Conservation (phyloP, 495 filamentous ascomycete genomes). For the Aspergillus cavernicola region DNA sequence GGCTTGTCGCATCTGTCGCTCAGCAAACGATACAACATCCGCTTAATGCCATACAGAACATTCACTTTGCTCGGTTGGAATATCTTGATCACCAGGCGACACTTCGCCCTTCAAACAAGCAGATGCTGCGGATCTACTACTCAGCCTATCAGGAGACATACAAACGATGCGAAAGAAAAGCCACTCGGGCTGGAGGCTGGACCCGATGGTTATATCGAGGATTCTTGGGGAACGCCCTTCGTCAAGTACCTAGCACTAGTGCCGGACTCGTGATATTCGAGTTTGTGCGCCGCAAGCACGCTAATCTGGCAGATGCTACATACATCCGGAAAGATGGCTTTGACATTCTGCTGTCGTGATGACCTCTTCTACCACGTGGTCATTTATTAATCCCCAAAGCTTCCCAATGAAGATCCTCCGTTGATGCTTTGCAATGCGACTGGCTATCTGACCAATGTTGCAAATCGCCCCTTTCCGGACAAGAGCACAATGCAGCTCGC, state of each 20-base stretch:
- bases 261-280: slow-evolving; percentile 90
- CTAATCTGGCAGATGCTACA: slow-evolving; percentile 60
- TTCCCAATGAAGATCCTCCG: background rate
- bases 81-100: slow-evolving; percentile 66
- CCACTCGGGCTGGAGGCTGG: slow-evolving; percentile 60
- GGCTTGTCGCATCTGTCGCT: slow-evolving; percentile 67
- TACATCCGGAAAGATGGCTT: slow-evolving; percentile 65
- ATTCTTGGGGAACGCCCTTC: slow-evolving; percentile 69
- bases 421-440: no score
- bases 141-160: slow-evolving; percentile 74
- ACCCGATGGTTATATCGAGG: slow-evolving; percentile 70
- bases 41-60: slow-evolving; percentile 65
- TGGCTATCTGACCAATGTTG: no score
- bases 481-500: no score
- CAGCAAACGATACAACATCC: slow-evolving; percentile 83
- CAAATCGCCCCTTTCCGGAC: no score
- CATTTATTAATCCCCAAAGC: background rate
- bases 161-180: slow-evolving; percentile 62
- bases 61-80: slow-evolving; percentile 77
- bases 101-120: slow-evolving; percentile 36
- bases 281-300: slow-evolving; percentile 76
- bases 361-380: background rate
- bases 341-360: slow-evolving; percentile 54
- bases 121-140: slow-evolving; percentile 64
- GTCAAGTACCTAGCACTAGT: slow-evolving; percentile 84